Conservation (phyloP, 768 basidiomycete genomes). For the Tricholoma furcatifolium region DNA sequence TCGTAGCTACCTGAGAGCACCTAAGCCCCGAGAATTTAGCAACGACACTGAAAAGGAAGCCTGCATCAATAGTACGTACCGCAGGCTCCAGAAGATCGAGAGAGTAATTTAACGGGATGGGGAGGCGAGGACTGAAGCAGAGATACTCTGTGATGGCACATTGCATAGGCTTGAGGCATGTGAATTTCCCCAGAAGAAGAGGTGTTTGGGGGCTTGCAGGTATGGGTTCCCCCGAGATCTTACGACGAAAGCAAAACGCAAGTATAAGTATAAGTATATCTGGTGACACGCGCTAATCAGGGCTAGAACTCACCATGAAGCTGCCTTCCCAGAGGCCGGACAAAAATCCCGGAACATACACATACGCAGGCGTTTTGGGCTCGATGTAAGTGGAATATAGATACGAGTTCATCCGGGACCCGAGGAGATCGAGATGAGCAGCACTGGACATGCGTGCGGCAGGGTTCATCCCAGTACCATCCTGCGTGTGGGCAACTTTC, state of each 20-base stretch:
- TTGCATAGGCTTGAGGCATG: slow-evolving; percentile 49
- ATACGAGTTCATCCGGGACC: slow-evolving; percentile 22
- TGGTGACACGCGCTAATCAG: neutral
- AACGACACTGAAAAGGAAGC: neutral
- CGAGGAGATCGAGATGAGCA: slow-evolving; percentile 31
- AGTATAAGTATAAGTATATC: slow-evolving; percentile 4
- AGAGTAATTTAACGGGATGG: slow-evolving; percentile 23
- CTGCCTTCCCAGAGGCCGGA: slow-evolving; percentile 62
- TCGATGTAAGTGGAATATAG: slow-evolving; percentile 14
- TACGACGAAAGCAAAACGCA: slow-evolving; percentile 13
- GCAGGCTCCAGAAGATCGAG: slow-evolving; percentile 14
- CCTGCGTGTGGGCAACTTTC: slow-evolving; percentile 5
- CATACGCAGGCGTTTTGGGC: slow-evolving; percentile 23
- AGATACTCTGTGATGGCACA: slow-evolving; percentile 45
- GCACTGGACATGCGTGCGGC: slow-evolving; percentile 6
- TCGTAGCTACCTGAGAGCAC: slow-evolving; percentile 19
- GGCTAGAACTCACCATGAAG: slow-evolving; percentile 46
- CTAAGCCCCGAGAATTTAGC: slow-evolving; percentile 8
- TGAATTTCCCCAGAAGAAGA: slow-evolving; percentile 26
- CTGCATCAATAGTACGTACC: slow-evolving; percentile 8
- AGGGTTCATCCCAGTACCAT: slow-evolving; percentile 3
- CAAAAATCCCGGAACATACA: slow-evolving; percentile 44
- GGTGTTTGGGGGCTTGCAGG: slow-evolving; percentile 8
- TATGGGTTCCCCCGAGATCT: slow-evolving; percentile 15
- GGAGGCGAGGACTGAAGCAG: slow-evolving; percentile 38